phyloP scores from a whole-genome alignment of 2,329 filamentous ascomycete genomes.

The Ophiostoma populinum region DNA sequence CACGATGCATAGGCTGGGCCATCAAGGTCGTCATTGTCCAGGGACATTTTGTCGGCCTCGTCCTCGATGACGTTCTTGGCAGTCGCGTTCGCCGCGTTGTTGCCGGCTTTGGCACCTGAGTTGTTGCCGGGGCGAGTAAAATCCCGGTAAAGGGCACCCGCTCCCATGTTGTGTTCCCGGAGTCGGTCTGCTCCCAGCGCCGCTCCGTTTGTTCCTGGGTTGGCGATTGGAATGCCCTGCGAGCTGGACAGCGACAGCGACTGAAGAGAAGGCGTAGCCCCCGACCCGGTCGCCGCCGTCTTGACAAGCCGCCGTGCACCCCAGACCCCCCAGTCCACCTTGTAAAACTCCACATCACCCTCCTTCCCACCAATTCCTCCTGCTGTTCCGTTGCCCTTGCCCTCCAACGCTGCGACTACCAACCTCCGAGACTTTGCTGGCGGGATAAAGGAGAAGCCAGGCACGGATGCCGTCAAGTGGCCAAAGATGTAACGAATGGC shows the following conservation, averaged over 20 bases:
- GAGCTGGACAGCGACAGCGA: constrained; percentile 19
- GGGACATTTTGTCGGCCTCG: constrained; percentile 90
- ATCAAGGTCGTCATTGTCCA: constrained; percentile 56
- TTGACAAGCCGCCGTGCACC: constrained; percentile 49
- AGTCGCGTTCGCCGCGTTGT: neutral
- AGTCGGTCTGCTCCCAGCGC: constrained; percentile 23
- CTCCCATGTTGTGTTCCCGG: constrained; percentile 38
- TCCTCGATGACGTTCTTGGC: constrained; percentile 53
- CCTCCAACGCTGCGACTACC: constrained; percentile 83
- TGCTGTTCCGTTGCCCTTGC: constrained; percentile 42
- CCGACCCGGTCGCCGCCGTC: constrained; percentile 4
- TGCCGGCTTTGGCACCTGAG: too few relatives aligned
- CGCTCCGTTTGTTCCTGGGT: constrained; percentile 21
- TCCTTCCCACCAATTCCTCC: constrained; percentile 35
- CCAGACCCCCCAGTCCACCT: constrained; percentile 96
- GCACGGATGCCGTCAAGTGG: constrained; percentile 81
- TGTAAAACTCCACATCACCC: constrained; percentile 71
- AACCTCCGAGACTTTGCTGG: constrained; percentile 79
- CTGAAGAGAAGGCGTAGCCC: neutral
- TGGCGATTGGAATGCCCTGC: constrained; percentile 39
- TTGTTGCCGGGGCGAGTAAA: constrained; percentile 34
- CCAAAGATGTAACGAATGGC: constrained; percentile 93
- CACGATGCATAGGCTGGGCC: constrained; percentile 55
- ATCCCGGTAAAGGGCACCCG: constrained; percentile 47
- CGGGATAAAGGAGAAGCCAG: constrained; percentile 77